Evolutionary conservation across 2,329 filamentous ascomycete species (phyloP).

Genomic region (Cordyceps militaris): DNA sequence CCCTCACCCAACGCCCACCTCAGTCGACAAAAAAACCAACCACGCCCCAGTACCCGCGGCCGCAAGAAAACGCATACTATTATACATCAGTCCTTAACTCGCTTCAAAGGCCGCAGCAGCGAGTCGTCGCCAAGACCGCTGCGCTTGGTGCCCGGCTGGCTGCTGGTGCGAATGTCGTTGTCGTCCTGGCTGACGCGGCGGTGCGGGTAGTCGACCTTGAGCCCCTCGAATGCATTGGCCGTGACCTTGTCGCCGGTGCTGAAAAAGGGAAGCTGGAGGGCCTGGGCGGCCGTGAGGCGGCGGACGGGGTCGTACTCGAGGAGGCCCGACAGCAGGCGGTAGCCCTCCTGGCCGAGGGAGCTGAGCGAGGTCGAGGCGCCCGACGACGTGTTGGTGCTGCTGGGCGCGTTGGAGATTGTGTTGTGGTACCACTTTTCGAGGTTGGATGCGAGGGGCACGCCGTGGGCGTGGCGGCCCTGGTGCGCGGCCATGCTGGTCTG

Average conservation of each 20-base stretch:
- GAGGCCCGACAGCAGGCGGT: conserved; percentile 71
- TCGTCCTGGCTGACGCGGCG: conserved; percentile 89
- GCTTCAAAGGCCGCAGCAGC: conserved; percentile 55
- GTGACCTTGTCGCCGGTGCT: conserved; percentile 64
- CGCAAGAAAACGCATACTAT: too few relatives aligned
- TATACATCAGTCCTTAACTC: conserved; percentile 51
- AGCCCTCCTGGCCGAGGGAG: conserved; percentile 67
- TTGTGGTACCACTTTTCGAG: conserved; percentile 77
- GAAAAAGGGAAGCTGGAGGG: conserved; percentile 89
- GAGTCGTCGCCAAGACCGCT: conserved; percentile 77
- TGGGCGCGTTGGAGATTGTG: conserved; percentile 54
- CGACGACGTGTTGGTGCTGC: conserved; percentile 38
- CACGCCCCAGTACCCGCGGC: too few relatives aligned
- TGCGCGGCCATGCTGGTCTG: conserved; percentile 38
- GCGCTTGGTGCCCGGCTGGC: conserved; percentile 83
- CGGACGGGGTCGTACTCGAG: conserved; percentile 91
- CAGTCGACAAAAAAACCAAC: too few relatives aligned
- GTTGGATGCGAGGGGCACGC: conserved; percentile 32
- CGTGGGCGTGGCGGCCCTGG: conserved; percentile 23
- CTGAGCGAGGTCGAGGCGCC: conserved; percentile 38
- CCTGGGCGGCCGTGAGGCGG: conserved; percentile 78
- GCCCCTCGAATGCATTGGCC: conserved; percentile 83
- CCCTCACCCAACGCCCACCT: too few relatives aligned
- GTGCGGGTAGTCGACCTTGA: conserved; percentile 82
- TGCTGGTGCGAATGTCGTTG: conserved; percentile 88